Conservation (phyloP, 1,284 basidiomycete genomes). For the Ganoderma resinaceum region DNA sequence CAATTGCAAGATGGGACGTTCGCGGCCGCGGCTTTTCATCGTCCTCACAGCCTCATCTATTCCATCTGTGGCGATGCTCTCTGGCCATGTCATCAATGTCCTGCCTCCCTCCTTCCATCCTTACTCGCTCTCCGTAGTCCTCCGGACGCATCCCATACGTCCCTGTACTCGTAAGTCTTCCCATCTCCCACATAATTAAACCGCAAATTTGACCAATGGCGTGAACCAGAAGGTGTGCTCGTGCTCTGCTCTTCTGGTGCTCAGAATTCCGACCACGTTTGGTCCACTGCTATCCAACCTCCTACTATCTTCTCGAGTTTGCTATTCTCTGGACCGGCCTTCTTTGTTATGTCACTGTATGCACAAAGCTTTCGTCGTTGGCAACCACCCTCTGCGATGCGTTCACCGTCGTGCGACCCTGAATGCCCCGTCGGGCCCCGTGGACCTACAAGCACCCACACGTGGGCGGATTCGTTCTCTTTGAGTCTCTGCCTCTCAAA, state of each 20-base stretch:
- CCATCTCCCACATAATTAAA: neutral
- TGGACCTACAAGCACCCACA: conserved; percentile 9
- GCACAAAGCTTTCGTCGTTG: neutral
- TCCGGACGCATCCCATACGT: neutral
- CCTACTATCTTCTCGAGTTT: neutral
- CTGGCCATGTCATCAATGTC: neutral
- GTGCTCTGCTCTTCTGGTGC: neutral
- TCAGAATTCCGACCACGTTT: neutral
- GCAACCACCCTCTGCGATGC: neutral
- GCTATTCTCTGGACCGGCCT: neutral
- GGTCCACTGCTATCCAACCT: neutral
- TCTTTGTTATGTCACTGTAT: neutral
- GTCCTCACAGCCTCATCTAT: conserved; percentile 1
- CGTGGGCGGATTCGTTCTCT: neutral
- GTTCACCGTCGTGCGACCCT: neutral
- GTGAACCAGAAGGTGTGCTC: neutral
- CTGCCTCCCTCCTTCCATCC: neutral
- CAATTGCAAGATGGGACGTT: neutral
- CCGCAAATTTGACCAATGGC: neutral
- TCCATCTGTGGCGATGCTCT: conserved; percentile 1
- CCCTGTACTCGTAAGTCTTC: conserved; percentile 2
- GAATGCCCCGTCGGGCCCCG: neutral
- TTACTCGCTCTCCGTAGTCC: neutral
- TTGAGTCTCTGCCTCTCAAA: neutral
- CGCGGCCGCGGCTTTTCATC: neutral